phyloP scores from a whole-genome alignment of 257 asterid species.

The Nicotiana knightiana region DNA sequence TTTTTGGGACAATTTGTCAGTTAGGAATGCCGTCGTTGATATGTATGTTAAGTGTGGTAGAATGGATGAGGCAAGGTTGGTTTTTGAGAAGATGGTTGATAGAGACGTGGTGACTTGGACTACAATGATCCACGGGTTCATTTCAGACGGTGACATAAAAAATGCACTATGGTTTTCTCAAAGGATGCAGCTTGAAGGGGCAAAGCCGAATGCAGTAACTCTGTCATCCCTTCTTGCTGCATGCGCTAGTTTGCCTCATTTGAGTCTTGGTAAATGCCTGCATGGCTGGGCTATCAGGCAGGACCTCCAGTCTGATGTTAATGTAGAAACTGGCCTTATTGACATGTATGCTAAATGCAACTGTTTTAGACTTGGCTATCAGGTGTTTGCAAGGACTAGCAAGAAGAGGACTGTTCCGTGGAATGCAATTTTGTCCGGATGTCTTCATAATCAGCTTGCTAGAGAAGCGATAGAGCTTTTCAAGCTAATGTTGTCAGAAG shows the following conservation, averaged over 20 bases:
- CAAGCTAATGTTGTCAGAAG: slow-evolving; percentile 57
- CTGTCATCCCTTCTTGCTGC: slow-evolving; percentile 68
- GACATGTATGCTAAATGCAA: slow-evolving; percentile 80
- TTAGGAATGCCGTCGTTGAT: slow-evolving; percentile 68
- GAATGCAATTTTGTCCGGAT: slow-evolving; percentile 81
- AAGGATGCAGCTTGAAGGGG: slow-evolving; percentile 72
- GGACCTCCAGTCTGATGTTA: slow-evolving; percentile 54
- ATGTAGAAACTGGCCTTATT: slow-evolving; percentile 71
- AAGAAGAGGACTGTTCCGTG: slow-evolving; percentile 75
- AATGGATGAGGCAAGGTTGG: slow-evolving; percentile 53
- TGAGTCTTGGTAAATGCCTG: slow-evolving; percentile 78
- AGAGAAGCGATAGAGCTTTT: slow-evolving; percentile 60
- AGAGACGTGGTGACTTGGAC: slow-evolving; percentile 91
- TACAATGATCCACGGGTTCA: slow-evolving; percentile 65
- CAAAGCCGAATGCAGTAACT: slow-evolving; percentile 77
- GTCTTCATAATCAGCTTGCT: slow-evolving; percentile 49
- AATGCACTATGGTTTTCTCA: slow-evolving; percentile 51
- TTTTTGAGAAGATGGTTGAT: slow-evolving; percentile 51
- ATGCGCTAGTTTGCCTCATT: slow-evolving; percentile 41
- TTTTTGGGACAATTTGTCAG: slow-evolving; percentile 45
- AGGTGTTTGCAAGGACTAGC: slow-evolving; percentile 55
- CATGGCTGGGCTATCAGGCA: slow-evolving; percentile 88
- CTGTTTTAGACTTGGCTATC: slow-evolving; percentile 36
- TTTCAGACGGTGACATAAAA: slow-evolving; percentile 31
- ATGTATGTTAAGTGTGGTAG: slow-evolving; percentile 79